These are phyloP conservation scores for Trebouxia sp. DNA, from an alignment of 139 green algal species.

Conservation along the genomic window DNA sequence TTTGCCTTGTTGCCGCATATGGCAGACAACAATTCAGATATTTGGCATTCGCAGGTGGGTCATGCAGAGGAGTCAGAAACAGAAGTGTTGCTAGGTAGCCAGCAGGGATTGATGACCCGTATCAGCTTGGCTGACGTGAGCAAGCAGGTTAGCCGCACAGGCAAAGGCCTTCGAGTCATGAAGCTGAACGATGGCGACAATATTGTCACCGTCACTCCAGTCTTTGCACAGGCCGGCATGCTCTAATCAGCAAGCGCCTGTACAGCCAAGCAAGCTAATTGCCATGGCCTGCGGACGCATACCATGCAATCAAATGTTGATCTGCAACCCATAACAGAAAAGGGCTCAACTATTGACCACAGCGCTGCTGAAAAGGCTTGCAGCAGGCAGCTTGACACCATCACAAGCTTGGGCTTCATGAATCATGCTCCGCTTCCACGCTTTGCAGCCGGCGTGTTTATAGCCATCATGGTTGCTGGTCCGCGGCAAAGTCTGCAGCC, in stretches of 20 bases:
- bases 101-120: slow-evolving; percentile 52
- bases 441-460: too few species aligned
- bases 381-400: too few species aligned
- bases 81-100: slow-evolving; percentile 55
- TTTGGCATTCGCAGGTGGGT: slow-evolving; percentile 17
- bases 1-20: not conserved
- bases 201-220: slow-evolving; percentile 44
- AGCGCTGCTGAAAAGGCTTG: too few species aligned
- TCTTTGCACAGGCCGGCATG: not conserved
- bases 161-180: slow-evolving; percentile 45
- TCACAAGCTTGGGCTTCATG: too few species aligned
- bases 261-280: too few species aligned
- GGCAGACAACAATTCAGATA: not conserved
- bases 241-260: not conserved
- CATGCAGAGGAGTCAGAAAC: not conserved
- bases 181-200: slow-evolving; percentile 48
- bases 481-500: too few species aligned
- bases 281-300: too few species aligned
- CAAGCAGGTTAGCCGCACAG: not conserved
- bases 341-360: too few species aligned
- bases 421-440: too few species aligned
- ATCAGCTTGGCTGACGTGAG: slow-evolving; percentile 34
- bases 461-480: too few species aligned
- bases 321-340: too few species aligned
- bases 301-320: too few species aligned